Conservation (phyloP, 306 rosid genomes). For the Cicer arietinum region DNA sequence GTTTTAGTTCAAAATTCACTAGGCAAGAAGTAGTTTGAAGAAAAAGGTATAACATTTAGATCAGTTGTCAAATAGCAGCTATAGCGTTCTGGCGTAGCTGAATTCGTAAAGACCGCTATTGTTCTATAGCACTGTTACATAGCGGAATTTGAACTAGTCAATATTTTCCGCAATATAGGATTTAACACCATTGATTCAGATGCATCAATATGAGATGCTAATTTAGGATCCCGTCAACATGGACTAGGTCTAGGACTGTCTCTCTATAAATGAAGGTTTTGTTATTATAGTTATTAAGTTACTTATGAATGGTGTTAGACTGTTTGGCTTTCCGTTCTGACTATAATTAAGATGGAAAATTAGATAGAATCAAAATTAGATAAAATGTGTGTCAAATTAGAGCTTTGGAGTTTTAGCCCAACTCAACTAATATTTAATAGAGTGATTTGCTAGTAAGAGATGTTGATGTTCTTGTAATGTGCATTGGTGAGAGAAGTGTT, state of each 20-base stretch:
- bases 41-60: not conserved
- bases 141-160: no score
- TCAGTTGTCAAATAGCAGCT: no score
- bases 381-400: not conserved
- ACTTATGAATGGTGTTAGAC: slow-evolving; percentile 1
- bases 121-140: no score
- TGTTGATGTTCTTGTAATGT: not conserved
- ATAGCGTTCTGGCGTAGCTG: no score
- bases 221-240: not conserved
- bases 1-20: not conserved
- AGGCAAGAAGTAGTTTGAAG: slow-evolving; percentile 4
- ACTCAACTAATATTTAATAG: not conserved
- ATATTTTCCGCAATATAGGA: no score
- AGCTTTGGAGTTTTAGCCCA: not conserved
- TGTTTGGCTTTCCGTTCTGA: slow-evolving; percentile 16
- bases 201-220: slow-evolving; percentile 4
- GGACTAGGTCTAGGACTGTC: not conserved
- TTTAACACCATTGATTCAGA: not conserved
- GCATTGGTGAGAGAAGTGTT: slow-evolving; percentile 10
- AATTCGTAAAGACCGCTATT: no score
- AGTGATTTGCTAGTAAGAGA: not conserved
- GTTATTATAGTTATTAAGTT: not conserved
- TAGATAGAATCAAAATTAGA: not conserved
- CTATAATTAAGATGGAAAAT: not conserved
- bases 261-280: slow-evolving; percentile 13